Conservation (phyloP, 352 stramenopile species). For the Globisporangium perplexum region DNA sequence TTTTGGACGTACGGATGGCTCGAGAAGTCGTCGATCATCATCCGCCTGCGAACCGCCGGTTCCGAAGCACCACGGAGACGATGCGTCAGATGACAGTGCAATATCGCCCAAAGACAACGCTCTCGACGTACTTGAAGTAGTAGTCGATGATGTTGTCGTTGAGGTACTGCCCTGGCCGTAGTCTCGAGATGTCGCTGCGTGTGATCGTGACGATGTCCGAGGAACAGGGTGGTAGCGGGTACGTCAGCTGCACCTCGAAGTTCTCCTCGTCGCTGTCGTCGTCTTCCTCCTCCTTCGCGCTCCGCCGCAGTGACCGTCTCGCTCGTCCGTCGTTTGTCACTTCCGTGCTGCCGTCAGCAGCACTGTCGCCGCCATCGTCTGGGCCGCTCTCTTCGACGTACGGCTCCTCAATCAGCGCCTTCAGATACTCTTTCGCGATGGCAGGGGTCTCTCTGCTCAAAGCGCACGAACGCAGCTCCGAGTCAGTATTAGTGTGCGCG, state of each 20-base stretch:
- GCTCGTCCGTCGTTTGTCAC: neutral
- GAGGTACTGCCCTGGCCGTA: conserved; percentile 76
- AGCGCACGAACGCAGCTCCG: neutral
- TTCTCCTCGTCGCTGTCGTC: conserved; percentile 23
- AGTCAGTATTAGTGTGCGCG: neutral
- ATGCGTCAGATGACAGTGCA: neutral
- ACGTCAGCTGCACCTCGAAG: conserved; percentile 46
- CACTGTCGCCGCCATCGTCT: neutral
- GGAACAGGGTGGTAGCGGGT: conserved; percentile 64
- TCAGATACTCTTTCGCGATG: neutral
- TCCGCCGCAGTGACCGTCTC: neutral
- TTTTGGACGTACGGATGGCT: conserved; percentile 39
- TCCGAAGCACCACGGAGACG: neutral
- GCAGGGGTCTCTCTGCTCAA: neutral
- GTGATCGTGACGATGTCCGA: conserved; percentile 78
- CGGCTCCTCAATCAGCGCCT: neutral
- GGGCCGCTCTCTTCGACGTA: neutral
- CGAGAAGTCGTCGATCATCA: conserved; percentile 50
- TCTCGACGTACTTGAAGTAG: conserved; percentile 77
- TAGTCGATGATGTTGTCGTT: conserved; percentile 93
- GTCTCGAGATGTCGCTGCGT: conserved; percentile 39
- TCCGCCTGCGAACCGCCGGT: conserved; percentile 20
- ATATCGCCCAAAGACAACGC: neutral
- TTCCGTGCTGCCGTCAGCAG: neutral
- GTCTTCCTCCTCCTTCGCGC: conserved; percentile 9